Base-by-base conservation (phyloP, 495 filamentous ascomycete species). In the Acidomyces sp. region DNA sequence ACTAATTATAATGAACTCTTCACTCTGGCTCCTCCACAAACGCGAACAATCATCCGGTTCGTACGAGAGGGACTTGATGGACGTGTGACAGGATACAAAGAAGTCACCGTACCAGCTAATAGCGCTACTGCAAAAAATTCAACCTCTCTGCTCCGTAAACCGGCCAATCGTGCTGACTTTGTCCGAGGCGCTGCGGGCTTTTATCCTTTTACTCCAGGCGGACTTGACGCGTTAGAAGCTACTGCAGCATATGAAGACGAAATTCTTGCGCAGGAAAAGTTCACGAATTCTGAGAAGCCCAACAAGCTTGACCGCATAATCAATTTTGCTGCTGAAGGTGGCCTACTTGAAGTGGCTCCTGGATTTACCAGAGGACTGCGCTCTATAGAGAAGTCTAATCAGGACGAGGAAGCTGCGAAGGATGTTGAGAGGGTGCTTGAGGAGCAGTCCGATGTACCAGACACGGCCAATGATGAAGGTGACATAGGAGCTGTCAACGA, bases 61-160 rank as follows among this genome's bases (percentile, higher is more conserved):
- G 77, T 75, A 29, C 73, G 92, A 38, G 85, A 94, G 57, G 92
- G 90, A 12, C 71, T 96, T 19, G 87, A 96, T 63, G 90, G 90
- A 15, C 72, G 81, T 22, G 86, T 97, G 11, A 93, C 83, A 13
- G 90, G 87, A 18, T 96, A 97, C 58, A 82, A 77, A 55, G 87
- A 96, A 61, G 81, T 96, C 35, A 95, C 90, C 0, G 75, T 96
- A 18, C 87, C 88, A 12, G 86, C 87, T 17, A 78, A 72, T 43
- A 88, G 82, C 42, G 85, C 84, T 1, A 96, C 81, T 13, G 90
- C 90, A 3, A 97, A 97, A 63, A 94, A 93, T 53, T 95, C 87
- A 17, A 97, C 92, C 0, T 94, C 86, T 0, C 66, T 97, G 26
- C 62, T 82, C 7, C 72, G 90, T 27, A 90, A 90, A 51, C 88